Base-by-base conservation (phyloP, 345 rosid species). In the Fremontodendron californicum region DNA sequence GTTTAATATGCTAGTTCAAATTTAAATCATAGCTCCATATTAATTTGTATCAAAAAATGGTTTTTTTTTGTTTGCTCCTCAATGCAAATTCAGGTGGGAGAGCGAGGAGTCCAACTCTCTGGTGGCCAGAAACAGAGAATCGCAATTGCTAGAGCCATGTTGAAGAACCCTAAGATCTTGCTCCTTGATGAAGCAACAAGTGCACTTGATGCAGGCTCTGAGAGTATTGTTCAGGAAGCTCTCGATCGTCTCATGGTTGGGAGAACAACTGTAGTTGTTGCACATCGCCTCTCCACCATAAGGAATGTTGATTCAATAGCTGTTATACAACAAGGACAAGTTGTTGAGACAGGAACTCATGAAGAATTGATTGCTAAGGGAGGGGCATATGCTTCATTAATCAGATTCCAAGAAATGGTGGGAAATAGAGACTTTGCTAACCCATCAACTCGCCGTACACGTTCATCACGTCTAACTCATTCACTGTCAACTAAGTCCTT, bases 91-190 rank as follows among this genome's bases (percentile, higher is more conserved):
- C 81, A 95, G 98, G 99, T 91, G 70, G 99, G 98, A 84, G 99
- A 94, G 84, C 88, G 99, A 13, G 99, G 99, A 48, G 89, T 94
- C 73, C 99, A 96, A 79, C 91, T 96, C 37, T 96, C 99, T 6
- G 99, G 99, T 80, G 99, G 99, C 48, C 98, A 96, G 81, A 96
- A 94, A 77, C 99, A 96, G 85, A 90, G 99, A 80, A 96, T 96
- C 0, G 99, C 99, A 39, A 96, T 96, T 39, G 97, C 98, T n/a
- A 88, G 99, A 78, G 99, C 99, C 1, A 94, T 96, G 98, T 74
- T 96, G 81, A 96, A 96, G 85, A 85, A 96, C 69, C 99, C 99
- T 0, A 96, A 90, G 88, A 89, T 96, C 85, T 91, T 96, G 45
- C 97, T 96, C 60, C 92, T 96, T 3, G 99, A 96, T 79, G 99